A percentile compares a stretch with the other conserved stretches of the same genome.
Conservation (phyloP, 2,329 filamentous ascomycete species). For the Sporothrix dimorphospora region DNA sequence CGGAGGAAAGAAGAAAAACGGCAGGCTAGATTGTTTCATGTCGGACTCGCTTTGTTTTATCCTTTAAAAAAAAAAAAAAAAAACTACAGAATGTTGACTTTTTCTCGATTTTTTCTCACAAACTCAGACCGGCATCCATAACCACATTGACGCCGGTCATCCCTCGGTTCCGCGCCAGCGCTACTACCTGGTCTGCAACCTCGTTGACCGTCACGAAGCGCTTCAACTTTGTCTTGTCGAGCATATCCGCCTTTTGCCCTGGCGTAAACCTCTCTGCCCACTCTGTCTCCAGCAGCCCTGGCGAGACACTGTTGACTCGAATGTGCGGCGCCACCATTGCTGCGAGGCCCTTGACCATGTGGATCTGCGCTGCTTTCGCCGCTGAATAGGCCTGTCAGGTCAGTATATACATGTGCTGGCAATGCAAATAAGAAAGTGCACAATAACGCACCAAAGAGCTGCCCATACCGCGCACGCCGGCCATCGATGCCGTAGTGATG, state of each 20-base stretch:
- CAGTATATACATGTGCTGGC: background rate
- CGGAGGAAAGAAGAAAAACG: background rate
- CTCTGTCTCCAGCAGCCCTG: conserved; percentile 59
- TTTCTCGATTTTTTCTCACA: conserved; percentile 11
- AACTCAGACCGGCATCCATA: conserved; percentile 29
- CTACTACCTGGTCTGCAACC: conserved; percentile 31
- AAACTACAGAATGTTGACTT: too few relatives aligned
- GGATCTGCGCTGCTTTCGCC: conserved; percentile 73
- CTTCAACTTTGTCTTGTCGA: conserved; percentile 61
- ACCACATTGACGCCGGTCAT: conserved; percentile 32
- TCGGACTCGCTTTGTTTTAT: background rate
- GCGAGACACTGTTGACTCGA: conserved; percentile 62
- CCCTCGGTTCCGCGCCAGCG: conserved; percentile 27
- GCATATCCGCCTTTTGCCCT: conserved; percentile 58
- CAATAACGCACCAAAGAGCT: conserved; percentile 55
- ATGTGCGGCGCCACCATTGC: conserved; percentile 57
- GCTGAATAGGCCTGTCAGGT: conserved; percentile 67
- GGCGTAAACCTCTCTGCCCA: conserved; percentile 64
- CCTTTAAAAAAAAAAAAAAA: too few relatives aligned
- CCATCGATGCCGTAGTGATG: conserved; percentile 65
- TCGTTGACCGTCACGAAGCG: conserved; percentile 58
- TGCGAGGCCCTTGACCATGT: conserved; percentile 59
- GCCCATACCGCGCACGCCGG: conserved; percentile 65
- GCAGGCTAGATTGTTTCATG: background rate
- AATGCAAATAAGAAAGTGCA: background rate